These are phyloP conservation scores for Mariannaea elegans DNA, from an alignment of 2,329 filamentous ascomycete species.

Conservation along the genomic window DNA sequence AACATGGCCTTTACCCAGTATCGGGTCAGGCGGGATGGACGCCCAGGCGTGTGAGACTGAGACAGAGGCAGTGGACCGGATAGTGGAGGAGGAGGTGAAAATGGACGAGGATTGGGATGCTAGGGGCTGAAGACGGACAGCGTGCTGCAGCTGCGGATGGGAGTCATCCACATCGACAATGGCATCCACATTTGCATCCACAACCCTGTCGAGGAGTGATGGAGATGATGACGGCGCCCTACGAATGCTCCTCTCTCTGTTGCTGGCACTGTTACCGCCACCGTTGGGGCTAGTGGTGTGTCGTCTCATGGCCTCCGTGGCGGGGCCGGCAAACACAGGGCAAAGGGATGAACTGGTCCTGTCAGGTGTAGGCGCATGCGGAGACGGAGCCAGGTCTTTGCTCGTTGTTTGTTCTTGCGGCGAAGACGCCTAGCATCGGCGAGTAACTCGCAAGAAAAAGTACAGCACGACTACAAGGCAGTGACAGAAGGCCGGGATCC, in stretches of 20 bases:
- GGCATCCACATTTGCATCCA: constrained; percentile 16
- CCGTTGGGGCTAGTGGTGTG: constrained; percentile 28
- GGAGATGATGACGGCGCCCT: constrained; percentile 31
- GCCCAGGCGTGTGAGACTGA: constrained; percentile 36
- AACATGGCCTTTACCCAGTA: constrained; percentile 37
- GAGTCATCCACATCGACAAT: constrained; percentile 30
- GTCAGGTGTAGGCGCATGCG: neutral
- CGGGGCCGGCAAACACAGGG: constrained; percentile 21
- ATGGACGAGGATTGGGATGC: constrained; percentile 30
- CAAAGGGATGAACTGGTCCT: constrained; percentile 2
- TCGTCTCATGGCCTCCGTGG: constrained; percentile 41
- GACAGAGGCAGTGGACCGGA: constrained; percentile 38
- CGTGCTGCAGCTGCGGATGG: constrained; percentile 39
- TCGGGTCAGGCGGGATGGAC: constrained; percentile 28
- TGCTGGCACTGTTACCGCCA: neutral
- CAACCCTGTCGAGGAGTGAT: constrained; percentile 37
- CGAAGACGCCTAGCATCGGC: neutral
- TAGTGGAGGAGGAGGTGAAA: constrained; percentile 36
- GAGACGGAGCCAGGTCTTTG: no score
- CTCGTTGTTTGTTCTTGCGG: neutral
- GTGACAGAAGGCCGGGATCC: constrained; percentile 5
- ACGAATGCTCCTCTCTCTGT: constrained; percentile 29
- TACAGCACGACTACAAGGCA: neutral
- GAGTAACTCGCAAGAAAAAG: constrained; percentile 1
- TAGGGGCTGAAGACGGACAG: constrained; percentile 46